Percentiles rank a stretch among this genome's conserved stretches.
phyloP scores from a whole-genome alignment of 1,284 basidiomycete species.

The Cystobasidium slooffiae region DNA sequence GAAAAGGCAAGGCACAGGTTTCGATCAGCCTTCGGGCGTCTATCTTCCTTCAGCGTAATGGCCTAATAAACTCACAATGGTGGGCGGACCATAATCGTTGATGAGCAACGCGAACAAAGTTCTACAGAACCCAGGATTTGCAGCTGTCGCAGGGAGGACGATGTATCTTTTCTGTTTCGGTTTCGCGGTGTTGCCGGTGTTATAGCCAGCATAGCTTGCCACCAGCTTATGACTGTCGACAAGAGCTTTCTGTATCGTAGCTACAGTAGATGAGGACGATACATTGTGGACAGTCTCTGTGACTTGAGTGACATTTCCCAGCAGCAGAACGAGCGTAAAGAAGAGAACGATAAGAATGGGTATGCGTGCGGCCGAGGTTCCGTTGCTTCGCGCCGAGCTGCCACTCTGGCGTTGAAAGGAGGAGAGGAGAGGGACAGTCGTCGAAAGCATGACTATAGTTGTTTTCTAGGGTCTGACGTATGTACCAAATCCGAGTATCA shows the following conservation, averaged over 20 bases:
- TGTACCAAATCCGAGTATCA: too few species aligned
- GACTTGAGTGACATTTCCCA: background rate
- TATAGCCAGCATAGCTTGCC: constrained; percentile 12
- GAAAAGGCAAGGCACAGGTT: background rate
- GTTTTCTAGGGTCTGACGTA: too few species aligned
- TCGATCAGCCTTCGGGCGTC: background rate
- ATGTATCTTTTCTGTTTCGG: constrained; percentile 5
- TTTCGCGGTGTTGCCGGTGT: background rate
- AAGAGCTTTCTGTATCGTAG: constrained; percentile 23
- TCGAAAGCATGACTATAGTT: too few species aligned
- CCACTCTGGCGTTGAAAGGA: background rate
- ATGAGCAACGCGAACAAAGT: constrained; percentile 29
- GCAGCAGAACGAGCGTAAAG: background rate
- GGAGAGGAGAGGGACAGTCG: too few species aligned
- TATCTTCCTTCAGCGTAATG: background rate
- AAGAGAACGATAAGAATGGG: background rate
- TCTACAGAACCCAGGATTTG: constrained; percentile 24
- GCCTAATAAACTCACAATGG: constrained; percentile 7
- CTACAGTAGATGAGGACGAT: constrained; percentile 14
- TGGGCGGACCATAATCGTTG: constrained; percentile 23
- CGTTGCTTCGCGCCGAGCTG: background rate
- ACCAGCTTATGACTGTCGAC: background rate
- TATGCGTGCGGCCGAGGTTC: background rate
- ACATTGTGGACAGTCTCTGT: constrained; percentile 9
- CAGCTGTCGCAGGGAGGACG: constrained; percentile 21